These are phyloP conservation scores for Ilyonectria sp. DNA, from an alignment of 2,329 filamentous ascomycete species.

Conservation along the genomic window DNA sequence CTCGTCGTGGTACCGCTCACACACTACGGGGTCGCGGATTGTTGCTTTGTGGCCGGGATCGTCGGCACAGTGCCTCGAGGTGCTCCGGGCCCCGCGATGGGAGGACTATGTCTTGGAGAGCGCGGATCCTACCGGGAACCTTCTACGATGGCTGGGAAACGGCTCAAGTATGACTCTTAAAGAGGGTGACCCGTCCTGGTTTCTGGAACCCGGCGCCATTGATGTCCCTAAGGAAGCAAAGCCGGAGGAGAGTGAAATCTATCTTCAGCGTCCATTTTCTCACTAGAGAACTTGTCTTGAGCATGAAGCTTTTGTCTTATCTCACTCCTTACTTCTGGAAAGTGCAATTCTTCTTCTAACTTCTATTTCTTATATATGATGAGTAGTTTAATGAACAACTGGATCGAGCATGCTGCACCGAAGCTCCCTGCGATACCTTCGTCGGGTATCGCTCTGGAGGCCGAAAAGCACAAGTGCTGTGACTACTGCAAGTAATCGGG, in stretches of 20 bases:
- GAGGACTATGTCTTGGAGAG: conserved; percentile 23
- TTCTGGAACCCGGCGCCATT: conserved; percentile 10
- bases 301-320: too few species aligned
- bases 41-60: conserved; percentile 20
- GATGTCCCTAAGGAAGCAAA: conserved; percentile 15
- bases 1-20: conserved; percentile 19
- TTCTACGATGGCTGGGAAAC: conserved; percentile 20
- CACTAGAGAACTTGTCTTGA: too few species aligned
- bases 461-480: too few species aligned
- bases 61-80: conserved; percentile 18
- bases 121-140: conserved; percentile 10
- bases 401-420: too few species aligned
- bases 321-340: too few species aligned
- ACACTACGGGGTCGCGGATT: neutral
- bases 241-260: conserved; percentile 12
- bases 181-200: conserved; percentile 27
- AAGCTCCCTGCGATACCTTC: too few species aligned
- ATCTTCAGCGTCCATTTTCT: too few species aligned
- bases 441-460: too few species aligned
- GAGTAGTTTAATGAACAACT: too few species aligned
- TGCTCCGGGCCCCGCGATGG: conserved; percentile 16
- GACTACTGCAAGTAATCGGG: too few species aligned
- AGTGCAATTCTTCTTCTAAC: too few species aligned
- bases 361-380: too few species aligned
- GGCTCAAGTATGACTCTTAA: conserved; percentile 18